Evolutionary conservation across 805 yeast species (phyloP), one percentile per base, ranked within the genome.

Genomic region (Candida parachauliodes): DNA sequence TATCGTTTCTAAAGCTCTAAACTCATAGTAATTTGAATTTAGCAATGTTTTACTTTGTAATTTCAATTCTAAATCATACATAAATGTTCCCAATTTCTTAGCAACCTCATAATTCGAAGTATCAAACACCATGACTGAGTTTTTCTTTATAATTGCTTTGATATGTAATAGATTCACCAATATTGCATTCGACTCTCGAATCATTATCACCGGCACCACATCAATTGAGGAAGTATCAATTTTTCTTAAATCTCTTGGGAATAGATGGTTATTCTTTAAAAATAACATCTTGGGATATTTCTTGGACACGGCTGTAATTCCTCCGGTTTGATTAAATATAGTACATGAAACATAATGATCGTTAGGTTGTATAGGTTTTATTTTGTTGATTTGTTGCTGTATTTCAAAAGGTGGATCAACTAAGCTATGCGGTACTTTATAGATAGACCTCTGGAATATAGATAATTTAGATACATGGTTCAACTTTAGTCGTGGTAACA

Each of bases 151-250:
- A 32, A 93, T 69, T 1, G 97, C 98, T 47, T 93, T 83, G 34
- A 93, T 88, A 55, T 89, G 93, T 26, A 93, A 63, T 52, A 93
- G 61, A 54, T 88, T 89, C 34, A 93, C 79, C 37, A 93, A 65
- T 14, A 91, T 84, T 36, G 94, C 83, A 45, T 76, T 75, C 18
- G 76, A 72, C n/a, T 66, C 51, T 42, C 97, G 73, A 16, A 88
- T 88, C 42, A 89, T 80, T 32, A 93, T 83, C 14, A 88, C 79
- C 0, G 98, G 98, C 3, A 89, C 89, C 15, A 91, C 86, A 58
- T 88, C 95, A 38, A 77, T 73, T 26, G 77, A 65, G 1, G 84
- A 70, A 3, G 81, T 68, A 51, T 91, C 96, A 36, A 89, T 82
- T 52, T 86, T 88, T 21, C 97, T 62, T 45, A 89, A 64, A 57